These are phyloP conservation scores for Hortaea sp. DNA, from an alignment of 2,329 filamentous ascomycete genomes.

Conservation along the genomic window DNA sequence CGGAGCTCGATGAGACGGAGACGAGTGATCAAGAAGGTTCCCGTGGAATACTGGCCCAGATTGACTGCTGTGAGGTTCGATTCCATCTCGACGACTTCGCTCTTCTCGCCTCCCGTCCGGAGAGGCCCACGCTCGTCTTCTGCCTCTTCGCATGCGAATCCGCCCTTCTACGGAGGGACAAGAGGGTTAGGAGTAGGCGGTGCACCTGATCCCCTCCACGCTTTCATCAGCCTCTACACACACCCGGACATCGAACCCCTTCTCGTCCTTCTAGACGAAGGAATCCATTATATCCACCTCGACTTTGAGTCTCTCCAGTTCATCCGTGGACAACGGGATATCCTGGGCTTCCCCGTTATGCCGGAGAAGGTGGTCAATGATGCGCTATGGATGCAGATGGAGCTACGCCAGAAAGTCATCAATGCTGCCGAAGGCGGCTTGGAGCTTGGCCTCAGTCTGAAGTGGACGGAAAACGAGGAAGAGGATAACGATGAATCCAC, in stretches of 20 bases:
- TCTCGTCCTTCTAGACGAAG: constrained; percentile 46
- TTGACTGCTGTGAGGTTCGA: constrained; percentile 45
- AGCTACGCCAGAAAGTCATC: constrained; percentile 45
- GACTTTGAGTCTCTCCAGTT: constrained; percentile 49
- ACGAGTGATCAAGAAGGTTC: constrained; percentile 35
- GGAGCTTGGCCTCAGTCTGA: constrained; percentile 42
- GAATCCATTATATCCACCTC: constrained; percentile 51
- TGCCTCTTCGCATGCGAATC: too few species aligned
- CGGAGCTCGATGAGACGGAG: constrained; percentile 5
- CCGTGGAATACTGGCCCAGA: constrained; percentile 30
- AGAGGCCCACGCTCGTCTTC: too few species aligned
- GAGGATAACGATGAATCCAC: not conserved
- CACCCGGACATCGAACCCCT: constrained; percentile 46
- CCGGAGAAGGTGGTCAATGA: constrained; percentile 46
- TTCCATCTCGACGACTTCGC: constrained; percentile 21
- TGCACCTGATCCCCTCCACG: constrained; percentile 35
- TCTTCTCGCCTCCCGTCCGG: too few species aligned
- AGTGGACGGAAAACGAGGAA: constrained; percentile 26
- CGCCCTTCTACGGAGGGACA: constrained; percentile 34
- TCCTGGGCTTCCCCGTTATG: constrained; percentile 45
- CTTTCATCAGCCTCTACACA: constrained; percentile 44
- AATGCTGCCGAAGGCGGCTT: constrained; percentile 42
- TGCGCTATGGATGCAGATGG: constrained; percentile 49
- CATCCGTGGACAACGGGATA: constrained; percentile 41
- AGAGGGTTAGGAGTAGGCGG: constrained; percentile 26